Percentiles rank a stretch among this genome's conserved stretches.
These are phyloP conservation scores for Exophiala dermatitidis DNA, from an alignment of 2,329 filamentous ascomycete species.

Conservation along the genomic window DNA sequence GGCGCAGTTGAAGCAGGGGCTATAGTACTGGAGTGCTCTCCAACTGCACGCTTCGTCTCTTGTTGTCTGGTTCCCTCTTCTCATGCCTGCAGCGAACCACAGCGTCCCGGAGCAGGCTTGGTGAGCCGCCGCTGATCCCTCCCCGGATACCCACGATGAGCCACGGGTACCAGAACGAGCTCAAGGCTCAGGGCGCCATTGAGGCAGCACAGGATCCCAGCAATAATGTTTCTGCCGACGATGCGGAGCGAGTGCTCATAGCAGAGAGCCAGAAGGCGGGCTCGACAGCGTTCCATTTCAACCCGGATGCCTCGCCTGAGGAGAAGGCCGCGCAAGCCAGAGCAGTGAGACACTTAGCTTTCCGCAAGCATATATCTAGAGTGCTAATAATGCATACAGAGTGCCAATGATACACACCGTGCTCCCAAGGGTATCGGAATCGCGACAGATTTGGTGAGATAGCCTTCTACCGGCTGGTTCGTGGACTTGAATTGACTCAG, in stretches of 20 bases:
- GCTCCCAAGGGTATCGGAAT: slow-evolving; percentile 43
- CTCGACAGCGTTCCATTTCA: slow-evolving; percentile 72
- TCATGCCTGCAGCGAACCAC: slow-evolving; percentile 9
- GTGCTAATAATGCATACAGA: slow-evolving; percentile 38
- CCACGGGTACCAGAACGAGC: slow-evolving; percentile 44
- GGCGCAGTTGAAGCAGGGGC: too few species aligned
- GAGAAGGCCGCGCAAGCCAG: slow-evolving; percentile 75
- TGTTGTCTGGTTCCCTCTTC: background rate
- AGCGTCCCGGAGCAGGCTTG: slow-evolving; percentile 7
- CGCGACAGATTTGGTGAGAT: slow-evolving; percentile 64
- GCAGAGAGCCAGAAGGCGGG: slow-evolving; percentile 73
- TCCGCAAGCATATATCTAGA: background rate
- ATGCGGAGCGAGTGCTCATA: slow-evolving; percentile 66
- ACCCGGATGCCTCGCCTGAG: slow-evolving; percentile 74
- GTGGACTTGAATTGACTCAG: slow-evolving; percentile 9
- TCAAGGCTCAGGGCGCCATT: slow-evolving; percentile 72
- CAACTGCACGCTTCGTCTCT: background rate
- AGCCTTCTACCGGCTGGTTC: slow-evolving; percentile 21
- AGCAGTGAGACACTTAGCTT: slow-evolving; percentile 47
- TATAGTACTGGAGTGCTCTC: too few species aligned
- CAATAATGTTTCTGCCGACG: slow-evolving; percentile 59
- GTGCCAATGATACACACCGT: slow-evolving; percentile 34
- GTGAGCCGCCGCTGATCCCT: slow-evolving; percentile 9
- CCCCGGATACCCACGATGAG: slow-evolving; percentile 14
- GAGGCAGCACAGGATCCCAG: slow-evolving; percentile 69